Conservation (phyloP, 257 asterid genomes). For the Knoxia roxburghii region DNA sequence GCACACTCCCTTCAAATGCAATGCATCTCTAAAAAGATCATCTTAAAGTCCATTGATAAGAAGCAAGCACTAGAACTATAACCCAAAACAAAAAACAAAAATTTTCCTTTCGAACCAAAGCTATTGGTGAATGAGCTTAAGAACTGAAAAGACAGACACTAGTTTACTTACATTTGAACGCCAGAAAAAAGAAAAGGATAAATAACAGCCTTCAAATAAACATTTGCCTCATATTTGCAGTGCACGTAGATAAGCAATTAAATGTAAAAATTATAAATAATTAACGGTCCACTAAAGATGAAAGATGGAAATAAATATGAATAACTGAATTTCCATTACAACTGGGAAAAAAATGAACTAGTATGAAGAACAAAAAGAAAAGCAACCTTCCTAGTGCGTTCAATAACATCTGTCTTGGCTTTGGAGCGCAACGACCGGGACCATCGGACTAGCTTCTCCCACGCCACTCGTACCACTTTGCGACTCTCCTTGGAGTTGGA, state of each 20-base stretch:
- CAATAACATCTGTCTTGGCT: constrained; percentile 82
- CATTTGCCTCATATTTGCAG: background rate
- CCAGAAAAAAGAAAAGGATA: background rate
- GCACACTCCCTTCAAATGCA: background rate
- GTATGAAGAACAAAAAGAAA: background rate
- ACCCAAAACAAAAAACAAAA: background rate
- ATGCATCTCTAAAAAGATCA: background rate
- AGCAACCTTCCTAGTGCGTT: constrained; percentile 74
- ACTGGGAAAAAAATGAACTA: background rate
- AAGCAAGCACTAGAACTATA: background rate
- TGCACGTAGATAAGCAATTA: background rate
- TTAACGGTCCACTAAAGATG: background rate
- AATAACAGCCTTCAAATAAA: background rate
- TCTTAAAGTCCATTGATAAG: background rate
- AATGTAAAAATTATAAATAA: background rate
- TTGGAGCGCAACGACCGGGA: constrained; percentile 79
- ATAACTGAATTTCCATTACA: no score
- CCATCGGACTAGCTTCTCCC: constrained; percentile 96
- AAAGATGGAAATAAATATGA: background rate
- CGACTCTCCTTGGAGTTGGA: constrained; percentile 48
- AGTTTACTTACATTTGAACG: background rate
- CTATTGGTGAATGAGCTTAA: background rate
- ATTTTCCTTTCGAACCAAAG: background rate
- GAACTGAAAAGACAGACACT: background rate
- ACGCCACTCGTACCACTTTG: constrained; percentile 67